Percentiles rank a stretch among this genome's conserved stretches.
phyloP scores from a whole-genome alignment of 106 monocot species.

The Allium fistulosum region DNA sequence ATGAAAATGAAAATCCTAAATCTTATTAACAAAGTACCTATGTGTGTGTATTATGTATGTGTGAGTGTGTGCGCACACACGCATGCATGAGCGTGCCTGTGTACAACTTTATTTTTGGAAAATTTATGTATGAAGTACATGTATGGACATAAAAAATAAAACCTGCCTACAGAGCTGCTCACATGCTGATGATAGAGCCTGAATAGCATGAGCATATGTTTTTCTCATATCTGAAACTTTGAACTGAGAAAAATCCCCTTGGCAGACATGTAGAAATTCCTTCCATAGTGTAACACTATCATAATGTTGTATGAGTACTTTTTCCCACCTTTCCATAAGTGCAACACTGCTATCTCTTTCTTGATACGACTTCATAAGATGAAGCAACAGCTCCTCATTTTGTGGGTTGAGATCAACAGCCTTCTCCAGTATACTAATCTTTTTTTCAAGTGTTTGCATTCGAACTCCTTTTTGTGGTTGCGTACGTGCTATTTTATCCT shows the following conservation, averaged over 20 bases:
- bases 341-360: conserved; percentile 51
- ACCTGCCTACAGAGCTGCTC: conserved; percentile 86
- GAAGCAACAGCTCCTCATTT: conserved; percentile 65
- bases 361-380: conserved; percentile 71
- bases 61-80: no score
- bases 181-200: conserved; percentile 78
- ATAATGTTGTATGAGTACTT: conserved; percentile 60
- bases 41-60: no score
- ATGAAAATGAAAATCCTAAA: no score
- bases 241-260: conserved; percentile 82
- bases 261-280: conserved; percentile 64
- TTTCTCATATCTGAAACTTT: conserved; percentile 84
- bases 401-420: conserved; percentile 87
- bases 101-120: background rate
- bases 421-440: conserved; percentile 92
- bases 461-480: conserved; percentile 85
- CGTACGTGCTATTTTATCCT: conserved; percentile 82
- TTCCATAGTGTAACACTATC: conserved; percentile 82
- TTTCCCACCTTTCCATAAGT: conserved; percentile 68
- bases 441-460: conserved; percentile 84
- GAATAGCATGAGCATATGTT: conserved; percentile 70
- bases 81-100: no score
- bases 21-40: no score
- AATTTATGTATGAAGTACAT: background rate
- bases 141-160: conserved; percentile 24